These are phyloP conservation scores for Pseudoscleropodium purum DNA, from an alignment of 225 moss, liverwort and hornwort species.

Conservation along the genomic window DNA sequence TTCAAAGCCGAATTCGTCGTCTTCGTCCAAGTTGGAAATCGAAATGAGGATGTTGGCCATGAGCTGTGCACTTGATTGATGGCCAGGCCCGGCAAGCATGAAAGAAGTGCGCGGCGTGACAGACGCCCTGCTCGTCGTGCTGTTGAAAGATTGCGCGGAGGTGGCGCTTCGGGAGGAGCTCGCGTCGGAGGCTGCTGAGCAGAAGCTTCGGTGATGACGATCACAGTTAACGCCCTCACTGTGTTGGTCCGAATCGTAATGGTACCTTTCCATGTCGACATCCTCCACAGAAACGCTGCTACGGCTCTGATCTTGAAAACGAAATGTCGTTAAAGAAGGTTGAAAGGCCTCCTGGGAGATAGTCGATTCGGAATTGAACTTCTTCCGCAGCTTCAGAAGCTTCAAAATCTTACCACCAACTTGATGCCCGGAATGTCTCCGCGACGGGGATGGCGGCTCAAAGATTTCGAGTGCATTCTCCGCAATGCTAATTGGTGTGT, in stretches of 20 bases:
- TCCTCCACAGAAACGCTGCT: constrained; percentile 11
- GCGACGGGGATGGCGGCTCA: neutral
- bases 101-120: constrained; percentile 8
- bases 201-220: neutral
- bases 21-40: constrained; percentile 24
- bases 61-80: constrained; percentile 22
- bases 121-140: constrained; percentile 7
- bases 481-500: constrained; percentile 8
- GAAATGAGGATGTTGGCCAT: constrained; percentile 37
- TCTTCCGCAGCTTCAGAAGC: constrained; percentile 23
- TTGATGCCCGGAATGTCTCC: neutral
- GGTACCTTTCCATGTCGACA: constrained; percentile 21
- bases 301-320: constrained; percentile 10
- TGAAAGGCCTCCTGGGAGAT: neutral
- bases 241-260: constrained; percentile 29
- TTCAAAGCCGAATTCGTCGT: constrained; percentile 1
- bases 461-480: neutral
- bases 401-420: constrained; percentile 17
- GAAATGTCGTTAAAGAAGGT: constrained; percentile 20
- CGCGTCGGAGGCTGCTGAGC: constrained; percentile 11
- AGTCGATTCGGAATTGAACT: neutral
- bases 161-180: constrained; percentile 15
- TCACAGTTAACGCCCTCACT: neutral
- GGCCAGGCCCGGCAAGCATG: neutral
- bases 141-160: constrained; percentile 16